Base-by-base conservation (phyloP, 169 alveolate species). In the Cryptosporidium ubiquitum region DNA sequence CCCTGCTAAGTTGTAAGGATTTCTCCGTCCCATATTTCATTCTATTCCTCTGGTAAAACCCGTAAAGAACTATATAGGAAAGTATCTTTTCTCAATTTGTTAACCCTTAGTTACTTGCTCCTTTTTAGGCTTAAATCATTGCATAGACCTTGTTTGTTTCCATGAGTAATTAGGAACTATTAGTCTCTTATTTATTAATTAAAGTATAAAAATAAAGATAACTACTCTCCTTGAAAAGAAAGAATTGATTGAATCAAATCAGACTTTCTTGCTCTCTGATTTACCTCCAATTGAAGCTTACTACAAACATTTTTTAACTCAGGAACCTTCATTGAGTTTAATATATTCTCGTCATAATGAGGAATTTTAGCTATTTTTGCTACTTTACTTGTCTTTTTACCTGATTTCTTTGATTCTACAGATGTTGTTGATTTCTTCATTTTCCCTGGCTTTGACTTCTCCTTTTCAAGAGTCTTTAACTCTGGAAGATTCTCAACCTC, bases 301-400 rank as follows among this genome's bases (percentile, higher is more conserved):
- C 51, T 39, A 26, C 89, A 79, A 23, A 79, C 40, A 29, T 79
- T 79, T 18, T 79, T 79, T 23, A 79, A 33, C 55, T 79, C 89
- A 40, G 42, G 16, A 60, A 79, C 89, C 51, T 79, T 79, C 89
- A 79, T 79, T 3, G 89, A 58, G 23, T 79, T 79, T 3, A 79
- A 57, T 20, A 79, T 57, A 44, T 79, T 79, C 52, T 79, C 89
- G 37, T 20, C 52, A 29, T 79, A 79, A 10, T 79, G 89, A 10
- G 89, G 89, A 42, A 58, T 79, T 64, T 79, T 79, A 20, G 89
- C 89, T 37, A 79, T 61, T 42, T 60, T 79, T 60, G 89, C 89
- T 9, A 79, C 35, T 31, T 79, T 79, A n/a, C 89, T 79, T 18
- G 66, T 64, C 66, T 79, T 79, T 79, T 79, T 73, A 58, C 68